Conservation (phyloP, 2,329 filamentous ascomycete genomes). For the Penicillium digitatum region DNA sequence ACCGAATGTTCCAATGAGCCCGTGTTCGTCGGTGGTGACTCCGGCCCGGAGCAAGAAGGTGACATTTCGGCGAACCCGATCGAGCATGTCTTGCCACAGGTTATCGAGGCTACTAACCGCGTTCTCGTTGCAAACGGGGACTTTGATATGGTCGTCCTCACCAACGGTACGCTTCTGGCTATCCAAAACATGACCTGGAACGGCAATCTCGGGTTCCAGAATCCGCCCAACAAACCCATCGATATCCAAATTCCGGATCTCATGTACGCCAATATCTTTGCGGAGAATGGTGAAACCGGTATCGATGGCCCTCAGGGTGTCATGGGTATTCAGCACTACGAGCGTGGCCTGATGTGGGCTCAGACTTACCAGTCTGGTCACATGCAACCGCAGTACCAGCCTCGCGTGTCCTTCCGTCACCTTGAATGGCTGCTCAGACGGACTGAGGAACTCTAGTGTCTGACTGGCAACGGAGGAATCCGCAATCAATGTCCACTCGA, state of each 20-base stretch:
- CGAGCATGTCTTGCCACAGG: constrained; percentile 47
- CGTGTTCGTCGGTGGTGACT: constrained; percentile 46
- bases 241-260: constrained; percentile 46
- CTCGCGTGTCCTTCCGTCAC: constrained; percentile 64
- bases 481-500: neutral
- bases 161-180: constrained; percentile 66
- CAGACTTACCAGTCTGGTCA: constrained; percentile 36
- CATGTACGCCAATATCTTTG: constrained; percentile 49
- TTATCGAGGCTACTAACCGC: constrained; percentile 57
- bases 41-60: constrained; percentile 35
- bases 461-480: no score
- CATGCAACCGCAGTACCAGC: constrained; percentile 60
- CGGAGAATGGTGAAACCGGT: constrained; percentile 59
- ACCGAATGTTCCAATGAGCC: constrained; percentile 33
- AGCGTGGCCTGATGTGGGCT: constrained; percentile 72
- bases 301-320: constrained; percentile 63
- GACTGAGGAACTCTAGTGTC: constrained; percentile 24
- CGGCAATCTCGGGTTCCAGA: constrained; percentile 67
- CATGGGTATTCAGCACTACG: constrained; percentile 67
- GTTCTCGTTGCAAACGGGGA: constrained; percentile 72
- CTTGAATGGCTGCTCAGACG: constrained; percentile 44
- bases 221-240: constrained; percentile 54
- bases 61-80: constrained; percentile 50
- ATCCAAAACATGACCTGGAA: constrained; percentile 85
- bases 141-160: constrained; percentile 67